Conservation (phyloP, 2,329 filamentous ascomycete genomes). For the Claviceps sp. region DNA sequence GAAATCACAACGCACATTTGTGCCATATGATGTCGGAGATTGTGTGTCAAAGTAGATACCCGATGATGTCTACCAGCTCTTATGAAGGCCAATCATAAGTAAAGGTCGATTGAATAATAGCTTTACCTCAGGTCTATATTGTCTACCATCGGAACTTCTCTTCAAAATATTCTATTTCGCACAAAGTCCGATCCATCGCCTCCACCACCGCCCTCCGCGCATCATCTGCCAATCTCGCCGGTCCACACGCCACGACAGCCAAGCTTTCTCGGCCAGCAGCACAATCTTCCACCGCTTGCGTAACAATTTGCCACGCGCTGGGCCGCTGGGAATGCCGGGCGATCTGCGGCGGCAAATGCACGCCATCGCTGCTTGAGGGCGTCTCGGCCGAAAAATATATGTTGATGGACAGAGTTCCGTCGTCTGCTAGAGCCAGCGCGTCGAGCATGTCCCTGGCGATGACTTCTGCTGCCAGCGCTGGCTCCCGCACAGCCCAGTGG, state of each 20-base stretch:
- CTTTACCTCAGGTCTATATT: too few species aligned
- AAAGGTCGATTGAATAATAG: too few species aligned
- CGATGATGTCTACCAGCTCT: too few species aligned
- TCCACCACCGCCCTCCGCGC: conserved; percentile 22
- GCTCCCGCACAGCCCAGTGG: conserved; percentile 31
- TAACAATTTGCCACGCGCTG: conserved; percentile 20
- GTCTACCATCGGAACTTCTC: conserved; percentile 9
- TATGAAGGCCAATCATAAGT: too few species aligned
- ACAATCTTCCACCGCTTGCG: conserved; percentile 10
- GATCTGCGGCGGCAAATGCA: conserved; percentile 10
- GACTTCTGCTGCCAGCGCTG: conserved; percentile 22
- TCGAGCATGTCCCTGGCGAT: conserved; percentile 20
- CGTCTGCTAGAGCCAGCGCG: conserved; percentile 9
- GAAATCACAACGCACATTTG: too few species aligned
- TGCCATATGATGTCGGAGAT: too few species aligned
- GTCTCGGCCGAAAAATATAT: conserved; percentile 22
- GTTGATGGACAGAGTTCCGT: conserved; percentile 19
- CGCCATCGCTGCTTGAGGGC: background rate
- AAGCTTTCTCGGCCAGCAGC: conserved; percentile 14
- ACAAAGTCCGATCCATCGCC: conserved; percentile 14
- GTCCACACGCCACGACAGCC: conserved; percentile 32
- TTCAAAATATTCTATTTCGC: conserved; percentile 8
- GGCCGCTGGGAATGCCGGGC: conserved; percentile 17
- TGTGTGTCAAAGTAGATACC: too few species aligned
- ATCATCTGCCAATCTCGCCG: conserved; percentile 31